phyloP scores from a whole-genome alignment of 768 basidiomycete genomes.

The Gautieria morchelliformis region DNA sequence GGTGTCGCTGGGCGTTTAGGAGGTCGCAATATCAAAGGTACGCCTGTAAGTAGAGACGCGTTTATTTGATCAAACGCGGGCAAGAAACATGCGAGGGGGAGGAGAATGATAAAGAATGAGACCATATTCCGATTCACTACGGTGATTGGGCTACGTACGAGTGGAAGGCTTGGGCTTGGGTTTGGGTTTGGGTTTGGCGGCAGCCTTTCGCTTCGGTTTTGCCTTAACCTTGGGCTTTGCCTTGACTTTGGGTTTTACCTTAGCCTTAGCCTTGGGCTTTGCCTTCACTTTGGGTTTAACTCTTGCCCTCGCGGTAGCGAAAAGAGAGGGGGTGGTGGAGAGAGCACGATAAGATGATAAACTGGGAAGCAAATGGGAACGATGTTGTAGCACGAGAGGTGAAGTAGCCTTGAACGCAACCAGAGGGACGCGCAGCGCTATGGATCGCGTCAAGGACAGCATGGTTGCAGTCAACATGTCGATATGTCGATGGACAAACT shows the following conservation, averaged over 20 bases:
- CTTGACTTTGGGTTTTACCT: not conserved
- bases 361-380: not conserved
- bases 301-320: not conserved
- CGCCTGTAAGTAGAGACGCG: not conserved
- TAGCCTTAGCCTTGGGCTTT: not conserved
- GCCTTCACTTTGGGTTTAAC: not conserved
- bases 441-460: constrained; percentile 4
- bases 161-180: not conserved
- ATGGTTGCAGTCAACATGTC: constrained; percentile 4
- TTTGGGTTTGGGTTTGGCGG: not conserved
- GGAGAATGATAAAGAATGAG: not conserved
- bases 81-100: not conserved
- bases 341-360: not conserved
- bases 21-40: not conserved
- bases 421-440: not conserved
- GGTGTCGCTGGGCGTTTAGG: not conserved
- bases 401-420: not conserved
- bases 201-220: not conserved
- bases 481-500: too few species aligned
- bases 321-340: not conserved
- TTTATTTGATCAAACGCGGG: not conserved
- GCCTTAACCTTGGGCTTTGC: not conserved
- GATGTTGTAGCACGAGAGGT: not conserved
- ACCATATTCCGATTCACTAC: not conserved
- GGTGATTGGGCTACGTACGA: not conserved